Base-by-base conservation (phyloP, 352 stramenopile species). In the Pilasporangium apinafurcum region DNA sequence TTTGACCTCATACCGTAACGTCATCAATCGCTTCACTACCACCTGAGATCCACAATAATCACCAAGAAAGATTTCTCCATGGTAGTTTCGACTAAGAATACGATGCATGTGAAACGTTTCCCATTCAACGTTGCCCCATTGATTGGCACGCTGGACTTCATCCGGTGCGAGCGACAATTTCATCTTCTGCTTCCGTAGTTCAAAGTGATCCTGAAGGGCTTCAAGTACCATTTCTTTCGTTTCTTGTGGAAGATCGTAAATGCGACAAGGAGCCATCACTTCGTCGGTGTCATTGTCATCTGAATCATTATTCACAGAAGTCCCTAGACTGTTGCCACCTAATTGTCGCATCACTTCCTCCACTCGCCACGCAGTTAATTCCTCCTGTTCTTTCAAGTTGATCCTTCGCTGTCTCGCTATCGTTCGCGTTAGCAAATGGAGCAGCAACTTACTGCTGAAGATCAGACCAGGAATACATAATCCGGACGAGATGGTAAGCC, bases 1-100 rank as follows among this genome's bases (percentile, higher is more conserved):
- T 7, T 66, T 62, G 12, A 82, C 56, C 29, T 80, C 59, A 36
- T 80, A 81, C 0, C 69, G 67, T 12, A 80, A 38, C 14, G 72
- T 86, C 65, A 83, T 83, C 41, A 86, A 55, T 2, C 74, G 74
- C 47, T 83, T 83, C 5, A 86, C 68, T 2, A 86, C 74, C n/a
- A 86, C 68, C 26, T 78, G 63, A 1, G 51, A 61, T 14, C 60
- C 63, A 24, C 65, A 68, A 37, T 81, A 82, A 28, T 83, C 68
- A 3, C 70, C 70, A 12, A 83, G 33, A 34, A 86, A 86, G 10
- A 86, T 51, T 44, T 86, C 74, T 9, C 65, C 65, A 20, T 79
- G 60, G 37, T 74, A 82, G 35, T 71, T 86, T 18, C 74, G 70
- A 49, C 68, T 79, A 13, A 83, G 45, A 26, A 83, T 75, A 5